Base-by-base conservation (phyloP, 2,329 filamentous ascomycete species). In the Chaetomiaceae sp. region DNA sequence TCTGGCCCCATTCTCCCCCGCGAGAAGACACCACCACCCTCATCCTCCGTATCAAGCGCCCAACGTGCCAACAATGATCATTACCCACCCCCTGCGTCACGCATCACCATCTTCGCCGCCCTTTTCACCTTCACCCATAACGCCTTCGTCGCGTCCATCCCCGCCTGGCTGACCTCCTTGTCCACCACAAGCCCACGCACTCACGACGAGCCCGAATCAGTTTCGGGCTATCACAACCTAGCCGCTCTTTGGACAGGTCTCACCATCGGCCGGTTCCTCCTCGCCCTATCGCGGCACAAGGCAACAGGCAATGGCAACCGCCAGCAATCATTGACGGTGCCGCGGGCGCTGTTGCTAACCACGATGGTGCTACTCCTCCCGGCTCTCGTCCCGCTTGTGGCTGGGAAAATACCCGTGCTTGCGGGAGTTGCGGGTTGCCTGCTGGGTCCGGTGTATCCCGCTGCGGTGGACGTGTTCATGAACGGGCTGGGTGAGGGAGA, bases 81-180 rank as follows among this genome's bases (percentile, higher is more conserved):
- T 2, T 47, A 40, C 14, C 43, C 50, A 7, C 50, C 50, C 2
- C 50, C 37, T 1, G 33, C 50, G 8, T 42, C 34, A 29, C 27
- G 50, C 8, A 15, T 2, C n/a, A 36, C 29, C 0, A 69, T 94
- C 1, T 76, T 94, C 0, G 88, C 88, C 3, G 85, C 89, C 0
- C 68, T 89, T 9, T 94, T 94, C 73, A 88, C 94, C 68, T 94
- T 95, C 67, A 82, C 84, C 23, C 95, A 95, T 68, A 88, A 94
- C 69, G 89, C 89, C 31, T 86, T 87, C 33, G 89, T 95, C 69
- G 89, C 95, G 15, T 85, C 84, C 14, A 88, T 92, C 59, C 89
- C 86, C 0, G 89, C 89, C 49, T 95, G 89, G 90, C 85, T 92
- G 45, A 90, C 92, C 57, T 90, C 87, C 2, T 95, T 91, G 9